These are phyloP conservation scores for Neoascochyta sp. DNA, from an alignment of 2,329 filamentous ascomycete species.

Conservation along the genomic window DNA sequence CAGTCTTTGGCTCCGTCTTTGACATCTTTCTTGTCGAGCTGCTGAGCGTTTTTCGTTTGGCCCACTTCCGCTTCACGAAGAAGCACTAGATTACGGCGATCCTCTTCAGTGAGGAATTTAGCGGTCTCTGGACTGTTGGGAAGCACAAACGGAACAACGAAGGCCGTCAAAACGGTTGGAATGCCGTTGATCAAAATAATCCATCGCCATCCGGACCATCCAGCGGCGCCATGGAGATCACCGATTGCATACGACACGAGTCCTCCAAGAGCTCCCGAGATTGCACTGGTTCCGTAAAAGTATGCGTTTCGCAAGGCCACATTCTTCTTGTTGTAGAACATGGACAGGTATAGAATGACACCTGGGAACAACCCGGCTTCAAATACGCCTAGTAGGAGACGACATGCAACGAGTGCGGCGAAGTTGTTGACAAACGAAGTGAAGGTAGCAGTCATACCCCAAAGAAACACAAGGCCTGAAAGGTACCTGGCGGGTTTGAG, in stretches of 20 bases:
- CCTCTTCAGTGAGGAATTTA: constrained; percentile 22
- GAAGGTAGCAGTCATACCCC: constrained; percentile 22
- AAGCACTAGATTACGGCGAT: constrained; percentile 18
- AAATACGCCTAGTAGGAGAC: constrained; percentile 28
- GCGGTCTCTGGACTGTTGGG: constrained; percentile 47
- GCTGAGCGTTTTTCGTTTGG: constrained; percentile 46
- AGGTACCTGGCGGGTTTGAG: constrained; percentile 24
- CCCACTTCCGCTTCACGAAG: constrained; percentile 40
- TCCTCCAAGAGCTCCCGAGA: constrained; percentile 53
- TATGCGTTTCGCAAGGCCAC: constrained; percentile 51
- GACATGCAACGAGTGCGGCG: constrained; percentile 22
- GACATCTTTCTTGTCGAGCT: constrained; percentile 45
- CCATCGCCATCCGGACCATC: constrained; percentile 28
- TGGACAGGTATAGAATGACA: constrained; percentile 24
- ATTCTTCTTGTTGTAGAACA: constrained; percentile 38
- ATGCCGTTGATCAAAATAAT: constrained; percentile 33
- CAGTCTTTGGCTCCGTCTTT: constrained; percentile 45
- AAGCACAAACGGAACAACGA: constrained; percentile 49
- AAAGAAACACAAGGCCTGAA: constrained; percentile 21
- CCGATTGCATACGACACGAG: constrained; percentile 28
- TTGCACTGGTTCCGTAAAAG: constrained; percentile 52
- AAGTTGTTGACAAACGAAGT: constrained; percentile 26
- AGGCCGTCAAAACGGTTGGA: constrained; percentile 35
- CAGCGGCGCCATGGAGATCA: constrained; percentile 19
- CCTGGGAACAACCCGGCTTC: constrained; percentile 29